Conservation (phyloP, 169 alveolate species). For the Babesia sp. region DNA sequence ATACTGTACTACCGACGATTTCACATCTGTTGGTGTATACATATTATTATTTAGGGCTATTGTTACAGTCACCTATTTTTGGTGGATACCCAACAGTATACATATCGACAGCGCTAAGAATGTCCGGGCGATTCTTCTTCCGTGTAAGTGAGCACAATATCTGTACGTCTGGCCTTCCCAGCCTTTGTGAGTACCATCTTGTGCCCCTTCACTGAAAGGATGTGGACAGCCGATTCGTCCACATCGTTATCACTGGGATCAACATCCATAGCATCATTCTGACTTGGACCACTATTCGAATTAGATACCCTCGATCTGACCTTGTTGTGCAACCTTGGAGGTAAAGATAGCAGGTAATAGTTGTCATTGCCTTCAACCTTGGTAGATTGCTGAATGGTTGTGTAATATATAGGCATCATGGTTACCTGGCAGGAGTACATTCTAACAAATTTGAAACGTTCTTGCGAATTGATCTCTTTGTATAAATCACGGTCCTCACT, state of each 20-base stretch:
- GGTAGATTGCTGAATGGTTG: slow-evolving; percentile 27
- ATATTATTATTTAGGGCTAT: not conserved
- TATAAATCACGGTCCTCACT: not conserved
- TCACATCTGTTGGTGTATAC: not conserved
- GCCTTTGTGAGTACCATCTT: slow-evolving; percentile 63
- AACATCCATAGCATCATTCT: slow-evolving; percentile 13
- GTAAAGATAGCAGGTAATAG: slow-evolving; percentile 54
- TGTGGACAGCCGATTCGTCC: slow-evolving; percentile 29
- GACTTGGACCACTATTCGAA: not conserved
- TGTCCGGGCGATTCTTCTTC: slow-evolving; percentile 1
- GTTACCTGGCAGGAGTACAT: slow-evolving; percentile 65
- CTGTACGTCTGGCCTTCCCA: slow-evolving; percentile 58
- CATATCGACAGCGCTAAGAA: not conserved
- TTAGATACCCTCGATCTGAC: not conserved
- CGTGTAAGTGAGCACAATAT: slow-evolving; percentile 38
- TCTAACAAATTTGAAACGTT: slow-evolving; percentile 45
- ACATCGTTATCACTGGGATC: slow-evolving; percentile 20
- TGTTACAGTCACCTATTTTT: not conserved
- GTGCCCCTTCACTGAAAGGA: slow-evolving; percentile 63
- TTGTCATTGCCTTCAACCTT: slow-evolving; percentile 51
- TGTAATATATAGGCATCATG: not conserved
- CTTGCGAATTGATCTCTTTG: not conserved
- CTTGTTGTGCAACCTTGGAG: slow-evolving; percentile 19
- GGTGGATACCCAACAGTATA: too few species aligned
- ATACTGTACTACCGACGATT: too few species aligned